A percentile compares a stretch with the other conserved stretches of the same genome.
phyloP scores from a whole-genome alignment of 257 asterid genomes.

The Echium plantagineum region DNA sequence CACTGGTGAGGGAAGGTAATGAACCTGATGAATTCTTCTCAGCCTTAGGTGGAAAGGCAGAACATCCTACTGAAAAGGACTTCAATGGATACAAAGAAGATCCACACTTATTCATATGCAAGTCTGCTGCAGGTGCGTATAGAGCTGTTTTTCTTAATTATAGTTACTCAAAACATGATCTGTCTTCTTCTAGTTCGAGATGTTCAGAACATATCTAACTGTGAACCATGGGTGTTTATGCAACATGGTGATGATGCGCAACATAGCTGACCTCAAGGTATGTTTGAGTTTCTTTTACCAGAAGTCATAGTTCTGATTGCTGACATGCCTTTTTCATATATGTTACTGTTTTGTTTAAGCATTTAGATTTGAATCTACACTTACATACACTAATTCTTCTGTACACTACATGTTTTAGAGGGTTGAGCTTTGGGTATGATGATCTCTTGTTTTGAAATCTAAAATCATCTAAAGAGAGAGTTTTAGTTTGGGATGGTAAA shows the following conservation, averaged over 20 bases:
- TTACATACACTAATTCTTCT: too few relatives aligned
- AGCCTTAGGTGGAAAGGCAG: constrained; percentile 54
- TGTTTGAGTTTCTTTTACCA: neutral
- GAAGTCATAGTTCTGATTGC: neutral
- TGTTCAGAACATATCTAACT: constrained; percentile 6
- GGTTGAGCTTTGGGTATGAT: too few relatives aligned
- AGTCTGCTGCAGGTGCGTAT: constrained; percentile 30
- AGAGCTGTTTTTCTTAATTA: neutral
- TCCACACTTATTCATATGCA: constrained; percentile 60
- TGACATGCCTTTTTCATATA: neutral
- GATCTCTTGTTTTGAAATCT: too few relatives aligned
- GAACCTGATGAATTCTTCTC: constrained; percentile 75
- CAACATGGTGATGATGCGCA: constrained; percentile 1
- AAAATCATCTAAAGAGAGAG: too few relatives aligned
- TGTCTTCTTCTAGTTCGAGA: constrained; percentile 5
- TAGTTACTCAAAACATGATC: constrained; percentile 1
- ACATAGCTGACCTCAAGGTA: constrained; percentile 26
- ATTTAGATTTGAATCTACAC: too few relatives aligned
- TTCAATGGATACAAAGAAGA: constrained; percentile 44
- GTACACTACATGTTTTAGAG: too few relatives aligned
- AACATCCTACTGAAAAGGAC: constrained; percentile 47
- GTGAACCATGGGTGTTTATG: constrained; percentile 16
- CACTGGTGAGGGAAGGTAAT: constrained; percentile 66
- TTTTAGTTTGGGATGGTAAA: too few relatives aligned
- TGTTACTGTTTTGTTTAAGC: too few relatives aligned